Conservation (phyloP, 345 rosid species). For the Eucalyptus curtisii region DNA sequence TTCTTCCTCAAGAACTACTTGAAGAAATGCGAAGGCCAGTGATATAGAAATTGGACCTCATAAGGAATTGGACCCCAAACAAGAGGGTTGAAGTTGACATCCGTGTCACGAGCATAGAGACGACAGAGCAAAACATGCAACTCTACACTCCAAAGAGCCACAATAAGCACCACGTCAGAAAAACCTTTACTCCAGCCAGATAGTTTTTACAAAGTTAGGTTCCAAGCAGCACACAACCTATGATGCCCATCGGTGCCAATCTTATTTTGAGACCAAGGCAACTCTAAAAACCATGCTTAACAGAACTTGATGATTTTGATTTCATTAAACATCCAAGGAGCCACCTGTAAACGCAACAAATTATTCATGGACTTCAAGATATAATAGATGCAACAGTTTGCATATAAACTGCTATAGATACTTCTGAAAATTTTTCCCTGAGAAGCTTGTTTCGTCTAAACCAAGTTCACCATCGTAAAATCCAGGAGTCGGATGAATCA, state of each 20-base stretch:
- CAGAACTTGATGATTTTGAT: background rate
- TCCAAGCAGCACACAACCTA: background rate
- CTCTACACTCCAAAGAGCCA: background rate
- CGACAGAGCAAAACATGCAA: background rate
- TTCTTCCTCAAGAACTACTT: background rate
- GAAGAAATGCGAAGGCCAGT: background rate
- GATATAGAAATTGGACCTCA: background rate
- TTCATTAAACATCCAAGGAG: too few relatives aligned
- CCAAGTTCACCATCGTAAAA: rapidly evolving
- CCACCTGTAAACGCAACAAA: background rate
- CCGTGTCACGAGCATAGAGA: background rate
- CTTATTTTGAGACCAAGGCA: too few relatives aligned
- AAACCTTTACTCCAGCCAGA: background rate
- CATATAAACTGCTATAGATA: background rate
- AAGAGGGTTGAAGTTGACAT: background rate
- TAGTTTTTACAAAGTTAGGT: background rate
- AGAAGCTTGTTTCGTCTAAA: background rate
- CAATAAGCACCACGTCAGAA: background rate
- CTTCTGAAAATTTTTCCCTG: background rate
- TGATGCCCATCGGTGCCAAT: too few relatives aligned
- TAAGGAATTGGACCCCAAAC: background rate
- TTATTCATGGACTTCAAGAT: background rate
- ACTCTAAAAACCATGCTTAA: too few relatives aligned
- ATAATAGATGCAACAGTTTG: background rate
- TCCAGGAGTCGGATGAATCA: background rate